Conservation (phyloP, 192 early-diverging fungal species). For the Geranomyces michiganensis region DNA sequence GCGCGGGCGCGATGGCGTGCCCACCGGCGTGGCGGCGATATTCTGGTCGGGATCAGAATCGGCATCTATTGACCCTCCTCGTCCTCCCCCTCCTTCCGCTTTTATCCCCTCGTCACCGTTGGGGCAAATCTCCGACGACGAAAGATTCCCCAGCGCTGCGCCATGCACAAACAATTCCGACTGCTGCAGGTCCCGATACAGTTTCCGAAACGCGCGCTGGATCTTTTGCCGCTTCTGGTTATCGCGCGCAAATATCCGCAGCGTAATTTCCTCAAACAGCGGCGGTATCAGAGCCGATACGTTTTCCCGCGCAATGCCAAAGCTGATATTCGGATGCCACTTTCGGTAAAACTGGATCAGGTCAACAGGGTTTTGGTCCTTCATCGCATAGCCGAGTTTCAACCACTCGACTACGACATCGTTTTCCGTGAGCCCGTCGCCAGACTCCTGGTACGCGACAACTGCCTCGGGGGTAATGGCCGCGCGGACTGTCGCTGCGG, state of each 20-base stretch:
- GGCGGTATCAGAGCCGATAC: slow-evolving; percentile 73
- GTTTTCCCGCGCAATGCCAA: slow-evolving; percentile 68
- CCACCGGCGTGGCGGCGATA: neutral
- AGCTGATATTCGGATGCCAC: slow-evolving; percentile 48
- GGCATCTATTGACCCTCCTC: slow-evolving; percentile 7
- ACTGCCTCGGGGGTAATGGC: slow-evolving; percentile 52
- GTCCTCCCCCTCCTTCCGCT: slow-evolving; percentile 12
- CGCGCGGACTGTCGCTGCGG: neutral
- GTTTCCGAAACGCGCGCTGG: slow-evolving; percentile 22
- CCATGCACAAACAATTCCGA: slow-evolving; percentile 13
- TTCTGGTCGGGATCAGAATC: neutral
- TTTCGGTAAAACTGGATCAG: slow-evolving; percentile 80
- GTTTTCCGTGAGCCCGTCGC: slow-evolving; percentile 62
- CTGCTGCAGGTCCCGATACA: slow-evolving; percentile 6
- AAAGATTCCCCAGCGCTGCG: neutral
- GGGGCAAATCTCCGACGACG: neutral
- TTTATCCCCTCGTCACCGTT: neutral
- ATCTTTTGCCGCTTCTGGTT: slow-evolving; percentile 42
- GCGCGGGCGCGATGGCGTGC: neutral
- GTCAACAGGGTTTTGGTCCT: slow-evolving; percentile 85
- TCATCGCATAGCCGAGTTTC: slow-evolving; percentile 84
- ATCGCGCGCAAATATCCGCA: slow-evolving; percentile 70
- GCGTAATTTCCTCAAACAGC: slow-evolving; percentile 68
- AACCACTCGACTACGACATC: slow-evolving; percentile 78
- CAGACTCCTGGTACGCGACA: slow-evolving; percentile 58